Conservation (phyloP, 371 early-diverging fungal genomes). For the Massospora cicadina region DNA sequence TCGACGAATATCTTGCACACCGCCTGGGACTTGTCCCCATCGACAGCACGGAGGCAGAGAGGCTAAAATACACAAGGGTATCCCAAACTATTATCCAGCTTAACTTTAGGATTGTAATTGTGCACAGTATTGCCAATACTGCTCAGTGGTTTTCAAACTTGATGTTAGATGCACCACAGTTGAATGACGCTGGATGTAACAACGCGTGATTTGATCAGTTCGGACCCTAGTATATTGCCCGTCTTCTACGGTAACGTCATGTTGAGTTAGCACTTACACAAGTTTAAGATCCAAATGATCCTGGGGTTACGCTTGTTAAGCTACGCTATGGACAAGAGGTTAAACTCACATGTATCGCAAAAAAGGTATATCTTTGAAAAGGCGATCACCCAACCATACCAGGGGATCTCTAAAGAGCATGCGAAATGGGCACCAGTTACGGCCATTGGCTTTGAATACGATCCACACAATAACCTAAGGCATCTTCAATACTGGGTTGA, state of each 20-base stretch:
- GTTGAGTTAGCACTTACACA: neutral
- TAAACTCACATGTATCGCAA: slow-evolving; percentile 67
- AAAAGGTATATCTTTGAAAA: slow-evolving; percentile 29
- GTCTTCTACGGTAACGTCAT: slow-evolving; percentile 34
- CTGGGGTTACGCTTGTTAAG: slow-evolving; percentile 78
- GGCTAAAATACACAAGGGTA: slow-evolving; percentile 70
- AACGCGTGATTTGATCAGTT: slow-evolving; percentile 58
- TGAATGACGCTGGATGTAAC: slow-evolving; percentile 70
- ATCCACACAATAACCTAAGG: slow-evolving; percentile 84
- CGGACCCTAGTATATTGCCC: slow-evolving; percentile 59
- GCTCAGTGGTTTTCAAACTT: slow-evolving; percentile 77
- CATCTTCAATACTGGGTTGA: slow-evolving; percentile 96
- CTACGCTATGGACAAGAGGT: slow-evolving; percentile 87
- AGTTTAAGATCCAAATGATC: slow-evolving; percentile 24
- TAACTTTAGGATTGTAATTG: slow-evolving; percentile 69
- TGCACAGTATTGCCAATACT: slow-evolving; percentile 67
- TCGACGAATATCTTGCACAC: slow-evolving; percentile 98
- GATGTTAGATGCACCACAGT: slow-evolving; percentile 38
- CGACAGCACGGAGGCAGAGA: slow-evolving; percentile 48
- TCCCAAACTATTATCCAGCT: slow-evolving; percentile 8
- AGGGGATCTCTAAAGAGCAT: slow-evolving; percentile 94
- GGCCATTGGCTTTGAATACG: slow-evolving; percentile 92
- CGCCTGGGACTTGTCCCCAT: slow-evolving; percentile 96
- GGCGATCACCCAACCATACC: slow-evolving; percentile 12
- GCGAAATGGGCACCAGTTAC: slow-evolving; percentile 97